Base-by-base conservation (phyloP, 768 basidiomycete genomes). In the Macrolepiota fuliginosa region DNA sequence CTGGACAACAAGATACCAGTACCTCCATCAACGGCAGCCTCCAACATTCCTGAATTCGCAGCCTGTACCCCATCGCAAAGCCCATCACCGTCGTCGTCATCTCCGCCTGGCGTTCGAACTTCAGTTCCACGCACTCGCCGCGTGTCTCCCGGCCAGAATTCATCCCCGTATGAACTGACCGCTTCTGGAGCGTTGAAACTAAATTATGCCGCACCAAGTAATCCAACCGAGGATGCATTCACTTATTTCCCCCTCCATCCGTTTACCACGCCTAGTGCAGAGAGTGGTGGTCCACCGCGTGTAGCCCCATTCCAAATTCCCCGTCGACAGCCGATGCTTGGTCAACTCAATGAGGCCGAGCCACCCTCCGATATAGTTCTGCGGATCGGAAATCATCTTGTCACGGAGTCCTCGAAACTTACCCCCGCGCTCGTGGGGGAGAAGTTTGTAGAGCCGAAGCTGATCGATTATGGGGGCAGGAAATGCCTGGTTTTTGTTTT, bases 401-500 rank as follows among this genome's bases (percentile, higher is more conserved):
- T 78, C 46, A 77, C 74, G 4, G 77, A 77, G 61, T 77, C 77
- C 4, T 77, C 75, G 47, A 78, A 77, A 61, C 68, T 75, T 39
- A 88, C 86, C 3, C 74, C 77, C 1, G 77, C 82, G 1, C 74
- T 89, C 0, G 83, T 86, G 24, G 88, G 88, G 9, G 83, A 86
- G 49, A 85, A 82, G n/a, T 84, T 87, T 54, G 76, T 80, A 45
- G 83, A 87, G 60, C 83, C 84, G 1, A 76, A 78, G 11, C 72
- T 77, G 54, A 80, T 86, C 19, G 83, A 86, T 62, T 76, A 84
- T 65, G 73, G 79, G 65, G 85, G 82, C 37, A 81, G 72, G 65
- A 83, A 79, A 66, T 77, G 75, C 7, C 65, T 85, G 40, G 78
- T 87, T 51, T 90, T 90, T 68, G 83, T 85, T 40, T 90, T 90